Percentiles rank a stretch among this genome's conserved stretches.
Conservation (phyloP, 768 basidiomycete genomes). For the Rhodotorula taiwanensis region DNA sequence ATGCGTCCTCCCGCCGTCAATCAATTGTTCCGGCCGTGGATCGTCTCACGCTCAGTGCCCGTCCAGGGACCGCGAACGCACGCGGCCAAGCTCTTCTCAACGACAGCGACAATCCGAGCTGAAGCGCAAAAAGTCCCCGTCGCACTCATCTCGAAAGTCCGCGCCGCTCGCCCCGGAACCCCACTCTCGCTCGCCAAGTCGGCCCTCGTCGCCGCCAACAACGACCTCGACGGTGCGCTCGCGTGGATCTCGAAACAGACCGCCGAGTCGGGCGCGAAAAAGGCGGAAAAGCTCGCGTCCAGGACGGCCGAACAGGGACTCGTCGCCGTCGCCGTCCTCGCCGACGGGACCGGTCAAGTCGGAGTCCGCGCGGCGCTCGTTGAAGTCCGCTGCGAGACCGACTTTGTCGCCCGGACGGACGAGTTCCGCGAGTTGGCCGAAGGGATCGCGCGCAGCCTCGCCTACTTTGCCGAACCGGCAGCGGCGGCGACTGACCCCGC, state of each 20-base stretch:
- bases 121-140: constrained; percentile 52
- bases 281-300: constrained; percentile 75
- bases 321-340: constrained; percentile 67
- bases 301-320: constrained; percentile 70
- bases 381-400: constrained; percentile 92
- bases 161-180: constrained; percentile 63
- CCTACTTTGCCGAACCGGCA: constrained; percentile 52
- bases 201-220: constrained; percentile 66
- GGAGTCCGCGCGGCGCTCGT: constrained; percentile 73
- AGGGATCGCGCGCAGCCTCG: constrained; percentile 74
- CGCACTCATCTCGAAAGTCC: constrained; percentile 74
- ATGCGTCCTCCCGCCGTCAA: background rate
- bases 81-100: background rate
- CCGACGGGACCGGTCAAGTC: constrained; percentile 53
- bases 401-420: constrained; percentile 84
- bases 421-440: constrained; percentile 68
- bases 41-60: background rate
- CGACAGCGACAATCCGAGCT: constrained; percentile 6
- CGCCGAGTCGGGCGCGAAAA: constrained; percentile 61
- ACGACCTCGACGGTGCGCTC: constrained; percentile 67
- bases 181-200: constrained; percentile 82
- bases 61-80: background rate
- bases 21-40: background rate
- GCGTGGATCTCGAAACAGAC: constrained; percentile 75
- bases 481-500: constrained; percentile 16